Evolutionary conservation across 1,284 basidiomycete genomes (phyloP), one percentile per base, ranked within the genome.

Genomic region (Marasmius sp.): DNA sequence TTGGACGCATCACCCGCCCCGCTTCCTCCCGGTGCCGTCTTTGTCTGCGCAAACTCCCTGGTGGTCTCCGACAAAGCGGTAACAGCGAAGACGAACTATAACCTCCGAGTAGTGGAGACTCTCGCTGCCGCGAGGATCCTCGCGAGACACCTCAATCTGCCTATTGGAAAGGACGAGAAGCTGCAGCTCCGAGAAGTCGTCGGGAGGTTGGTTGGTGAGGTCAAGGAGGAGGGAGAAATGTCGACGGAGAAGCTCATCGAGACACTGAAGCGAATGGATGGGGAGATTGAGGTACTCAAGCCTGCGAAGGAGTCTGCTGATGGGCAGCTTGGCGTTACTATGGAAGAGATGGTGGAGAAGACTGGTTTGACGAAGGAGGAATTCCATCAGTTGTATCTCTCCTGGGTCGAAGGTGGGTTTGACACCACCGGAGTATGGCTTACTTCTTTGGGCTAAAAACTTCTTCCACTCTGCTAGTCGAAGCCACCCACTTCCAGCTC

Each of bases 101-200:
- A 96, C 72, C 80, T 96, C 38, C 89, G 93, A 20, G 93, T 94
- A 20, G 89, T 95, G 18, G 94, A 96, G 75, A 92, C 89, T 0
- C 86, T 94, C 34, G 88, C 87, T 57, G 89, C 87, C 1, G 91
- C 93, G 0, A 82, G 91, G 14, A 79, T 94, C 6, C 82, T 96
- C 11, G 85, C 87, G 0, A 79, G 80, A 33, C 72, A 78, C 6
- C 81, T 93, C 39, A 81, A 79, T 0, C 71, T 89, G 33, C 49
- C 70, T 0, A 74, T 82, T 9, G 77, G 69, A 0, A 56, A 69
- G 36, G 77, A 71, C 33, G 86, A 91, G 66, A 81, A 76, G 63
- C 74, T 86, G 20, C 85, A 84, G 0, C 68, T 81, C 20, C 72
- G 84, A 57, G 81, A 83, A 77, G 76, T 84, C 69, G 68, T 88